Evolutionary conservation across 129 eudicot species (phyloP), one percentile per base, ranked within the genome.

Genomic region (Helianthus annuus): DNA sequence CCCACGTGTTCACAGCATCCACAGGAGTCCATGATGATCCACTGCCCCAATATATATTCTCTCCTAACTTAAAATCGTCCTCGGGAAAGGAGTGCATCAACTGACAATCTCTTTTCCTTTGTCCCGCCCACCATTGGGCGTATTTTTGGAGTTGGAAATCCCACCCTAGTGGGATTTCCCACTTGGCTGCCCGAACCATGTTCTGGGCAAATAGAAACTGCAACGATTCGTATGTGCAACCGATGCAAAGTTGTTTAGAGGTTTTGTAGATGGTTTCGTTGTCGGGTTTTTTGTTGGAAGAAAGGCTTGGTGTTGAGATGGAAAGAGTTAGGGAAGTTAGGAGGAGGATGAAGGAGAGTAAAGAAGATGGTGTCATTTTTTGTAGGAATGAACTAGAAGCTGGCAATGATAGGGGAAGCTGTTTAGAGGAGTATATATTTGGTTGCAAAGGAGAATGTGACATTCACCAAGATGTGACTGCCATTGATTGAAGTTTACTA

Each of bases 91-190:
- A 91, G 68, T 91, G 97, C 81, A 75, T 75, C 14, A 84, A 27
- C 64, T 54, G 76, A 40, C 95, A 91, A 38, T 87, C 95, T 3
- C 73, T 66, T 70, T 70, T 74, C 42, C 97, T 75, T 56, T 87
- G 86, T 0, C 83, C 82, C 0, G 92, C 97, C 97, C 97, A 91
- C 95, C 95, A 91, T 9, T 59, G 76, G 2, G 97, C 95, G 62
- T 91, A 91, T 7, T 51, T 75, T 7, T 82, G 86, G 0, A 91
- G 85, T 19, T 83, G 71, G 29, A 68, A 77, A 71, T 91, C 97
- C 95, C 95, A 91, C 8, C 67, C 60, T 19, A 91, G 68, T 6
- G 97, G 95, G 29, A 75, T 49, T 75, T 90, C 97, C 85, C 84
- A 70, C 71, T 90, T 90, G 58, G 85, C 77, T 59, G 89, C 97